Base-by-base conservation (phyloP, 768 basidiomycete genomes). In the Boletus pseudopeckii region DNA sequence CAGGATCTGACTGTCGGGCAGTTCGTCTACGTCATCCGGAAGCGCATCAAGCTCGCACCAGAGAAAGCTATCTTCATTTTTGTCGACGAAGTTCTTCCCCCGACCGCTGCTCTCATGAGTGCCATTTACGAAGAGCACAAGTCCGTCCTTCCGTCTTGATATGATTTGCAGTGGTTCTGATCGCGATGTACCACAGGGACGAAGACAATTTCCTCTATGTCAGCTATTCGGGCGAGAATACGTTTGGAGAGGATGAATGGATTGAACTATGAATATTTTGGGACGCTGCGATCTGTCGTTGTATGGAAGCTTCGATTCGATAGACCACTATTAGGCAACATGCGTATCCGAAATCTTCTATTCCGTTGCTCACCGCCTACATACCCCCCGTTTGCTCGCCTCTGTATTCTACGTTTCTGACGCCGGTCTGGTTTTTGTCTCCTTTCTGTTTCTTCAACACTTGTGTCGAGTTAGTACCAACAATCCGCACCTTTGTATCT, bases 61-160 rank as follows among this genome's bases (percentile, higher is more conserved):
- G 97, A 99, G 84, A 98, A 98, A 77, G 97, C 97, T 36, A 99
- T 99, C 76, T 99, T 98, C 78, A 98, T 99, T 74, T 99, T 98
- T 66, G 97, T 99, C 48, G 94, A 99, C 64, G 97, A 99, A 72
- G 94, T 98, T 50, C 80, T 99, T 28, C 97, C 97, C 41, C 97
- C 97, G 40, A 98, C 97, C 1, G 97, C 96, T 14, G 95, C 96
- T 3, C 77, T 98, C 45, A 99, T 99, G 97, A 94, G 92, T 66
- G 86, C 92, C 52, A 98, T 99, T 67, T 99, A 99, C 66, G 97
- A 99, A 75, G 97, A 99, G 74, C 96, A 99, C 81, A 98, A 98
- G 95, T 98, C 58, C 66, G 91, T 80, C 14, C 15, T 50, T 33
- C 15, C 59, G 9, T 38, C 22, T 49, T 41, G 15, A 26, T 33